phyloP scores from a whole-genome alignment of 257 asterid genomes.

The Osmanthus fragrans region DNA sequence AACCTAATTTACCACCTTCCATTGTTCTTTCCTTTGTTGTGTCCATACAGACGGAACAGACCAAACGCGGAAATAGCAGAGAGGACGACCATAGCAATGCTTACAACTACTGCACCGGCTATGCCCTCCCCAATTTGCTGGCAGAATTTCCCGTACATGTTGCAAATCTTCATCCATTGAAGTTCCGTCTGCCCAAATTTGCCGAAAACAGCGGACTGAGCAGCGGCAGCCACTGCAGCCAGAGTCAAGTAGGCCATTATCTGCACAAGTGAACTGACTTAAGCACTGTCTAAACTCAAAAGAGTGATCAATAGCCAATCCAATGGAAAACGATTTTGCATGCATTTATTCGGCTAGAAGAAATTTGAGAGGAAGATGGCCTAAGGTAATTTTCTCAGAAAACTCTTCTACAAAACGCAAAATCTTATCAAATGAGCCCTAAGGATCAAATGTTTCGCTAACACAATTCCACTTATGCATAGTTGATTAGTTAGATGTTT shows the following conservation, averaged over 20 bases:
- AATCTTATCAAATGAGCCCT: too few species aligned
- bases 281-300: background rate
- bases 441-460: background rate
- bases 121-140: conserved; percentile 86
- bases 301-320: background rate
- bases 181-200: conserved; percentile 71
- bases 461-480: background rate
- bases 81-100: conserved; percentile 56
- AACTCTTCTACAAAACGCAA: too few species aligned
- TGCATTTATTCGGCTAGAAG: background rate
- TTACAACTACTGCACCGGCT: conserved; percentile 60
- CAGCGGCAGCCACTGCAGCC: conserved; percentile 77
- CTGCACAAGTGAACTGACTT: conserved; percentile 32
- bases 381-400: too few species aligned
- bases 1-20: conserved; percentile 44
- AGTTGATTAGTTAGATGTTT: background rate
- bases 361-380: background rate
- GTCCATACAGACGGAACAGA: conserved; percentile 85
- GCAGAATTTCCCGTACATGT: conserved; percentile 70
- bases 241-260: conserved; percentile 70
- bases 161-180: conserved; percentile 89
- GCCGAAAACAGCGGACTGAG: conserved; percentile 62
- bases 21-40: conserved; percentile 47
- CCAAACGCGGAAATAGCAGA: conserved; percentile 86
- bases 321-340: too few species aligned